These are phyloP conservation scores for Alternaria sp. DNA, from an alignment of 2,329 filamentous ascomycete genomes.

Conservation along the genomic window DNA sequence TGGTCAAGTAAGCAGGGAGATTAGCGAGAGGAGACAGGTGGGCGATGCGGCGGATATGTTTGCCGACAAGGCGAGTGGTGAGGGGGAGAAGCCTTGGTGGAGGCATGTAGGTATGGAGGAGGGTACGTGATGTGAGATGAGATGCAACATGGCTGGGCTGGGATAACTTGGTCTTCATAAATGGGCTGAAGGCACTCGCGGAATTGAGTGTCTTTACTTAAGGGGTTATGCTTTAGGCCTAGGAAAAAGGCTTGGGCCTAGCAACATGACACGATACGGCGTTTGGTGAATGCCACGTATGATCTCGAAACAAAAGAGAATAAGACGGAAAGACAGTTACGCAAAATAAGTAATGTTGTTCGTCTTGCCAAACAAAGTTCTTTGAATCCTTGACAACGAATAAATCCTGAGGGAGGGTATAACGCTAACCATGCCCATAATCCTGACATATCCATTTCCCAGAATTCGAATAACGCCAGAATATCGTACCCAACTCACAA, in stretches of 20 bases:
- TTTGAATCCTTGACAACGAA: not conserved
- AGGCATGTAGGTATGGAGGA: slow-evolving; percentile 60
- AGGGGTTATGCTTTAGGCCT: not conserved
- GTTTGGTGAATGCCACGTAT: slow-evolving; percentile 3
- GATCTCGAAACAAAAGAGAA: slow-evolving; percentile 5
- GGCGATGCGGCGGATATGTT: slow-evolving; percentile 84
- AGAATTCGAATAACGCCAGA: not conserved
- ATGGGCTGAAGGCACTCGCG: not conserved
- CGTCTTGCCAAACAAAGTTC: not conserved
- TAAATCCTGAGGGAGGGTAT: slow-evolving; percentile 13
- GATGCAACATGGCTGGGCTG: not conserved
- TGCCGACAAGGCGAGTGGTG: slow-evolving; percentile 44
- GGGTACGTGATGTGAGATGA: slow-evolving; percentile 47
- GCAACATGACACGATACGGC: not conserved
- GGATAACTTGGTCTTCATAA: not conserved
- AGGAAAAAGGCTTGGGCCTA: slow-evolving; percentile 6
- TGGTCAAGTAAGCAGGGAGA: slow-evolving; percentile 64
- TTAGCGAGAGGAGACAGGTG: slow-evolving; percentile 88
- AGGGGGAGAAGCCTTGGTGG: slow-evolving; percentile 55
- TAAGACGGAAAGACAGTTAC: slow-evolving; percentile 2
- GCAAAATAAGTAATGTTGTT: slow-evolving; percentile 4
- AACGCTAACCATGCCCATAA: slow-evolving; percentile 8
- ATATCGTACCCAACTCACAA: fast-evolving
- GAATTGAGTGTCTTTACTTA: not conserved
- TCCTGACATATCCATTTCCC: not conserved